Base-by-base conservation (phyloP, 2,329 filamentous ascomycete species). In the Trichoderma semiorbis region DNA sequence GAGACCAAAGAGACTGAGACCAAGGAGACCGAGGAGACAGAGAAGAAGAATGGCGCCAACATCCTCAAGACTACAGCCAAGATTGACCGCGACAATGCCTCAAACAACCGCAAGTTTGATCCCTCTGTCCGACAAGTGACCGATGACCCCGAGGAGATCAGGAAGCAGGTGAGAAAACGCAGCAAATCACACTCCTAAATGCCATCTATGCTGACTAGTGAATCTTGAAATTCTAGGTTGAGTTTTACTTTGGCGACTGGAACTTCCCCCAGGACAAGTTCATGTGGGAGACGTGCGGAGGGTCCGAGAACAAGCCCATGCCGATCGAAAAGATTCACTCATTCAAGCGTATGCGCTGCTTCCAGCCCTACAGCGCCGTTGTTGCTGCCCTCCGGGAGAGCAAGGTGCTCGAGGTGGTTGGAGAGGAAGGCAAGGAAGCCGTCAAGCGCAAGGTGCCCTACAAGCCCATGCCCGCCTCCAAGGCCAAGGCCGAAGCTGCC, bases 291-390 rank as follows among this genome's bases (percentile, higher is more conserved):
- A 86, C 91, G 78, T 92, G 93, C 70, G 92, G 91, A 50, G 95
- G 95, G 71, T 85, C 88, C 75, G 87, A 92, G 78, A 97, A 98
- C 86, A 92, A 92, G 81, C 88, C 95, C 57, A 91, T 99, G 47
- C 85, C 91, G 26, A 86, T 99, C 76, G 90, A 91, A 78, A 88
- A 91, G 73, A 90, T 99, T 75, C 90, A 91, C 86, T 90, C 85
- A 66, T 99, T 99, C 88, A 95, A 95, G 84, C 94, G 97, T 81
- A 99, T 99, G 97, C 92, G 90, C 76, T 92, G 91, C 78, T 99
- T 98, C 88, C 91, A 96, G 83, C 93, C 94, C 55, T 95, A 94
- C 84, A 90, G 89, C 70, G 91, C 92, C 71, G 89, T 99, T 57
- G 91, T 98, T 73, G 90, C 90, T 68, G 95, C 96, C 43, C 88